Evolutionary conservation across 2,329 filamentous ascomycete genomes (phyloP).

Genomic region (Aspergillus awamori): DNA sequence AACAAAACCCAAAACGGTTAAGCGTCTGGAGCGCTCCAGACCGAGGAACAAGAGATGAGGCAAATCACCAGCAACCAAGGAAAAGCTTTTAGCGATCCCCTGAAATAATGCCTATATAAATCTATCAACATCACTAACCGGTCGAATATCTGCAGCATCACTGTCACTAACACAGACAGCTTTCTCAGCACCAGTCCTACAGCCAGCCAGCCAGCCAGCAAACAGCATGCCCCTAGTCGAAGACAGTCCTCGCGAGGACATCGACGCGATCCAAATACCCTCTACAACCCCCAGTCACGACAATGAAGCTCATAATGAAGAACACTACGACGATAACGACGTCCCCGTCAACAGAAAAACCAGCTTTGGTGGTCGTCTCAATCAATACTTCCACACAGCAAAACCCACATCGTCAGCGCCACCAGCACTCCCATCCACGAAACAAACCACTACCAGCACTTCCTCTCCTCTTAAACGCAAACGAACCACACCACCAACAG

Average conservation of each 20-base stretch:
- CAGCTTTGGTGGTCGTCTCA: constrained; percentile 41
- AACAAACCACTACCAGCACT: constrained; percentile 1
- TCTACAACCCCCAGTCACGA: not conserved
- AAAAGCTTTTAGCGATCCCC: not conserved
- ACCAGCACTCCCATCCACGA: not conserved
- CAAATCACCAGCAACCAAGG: not conserved
- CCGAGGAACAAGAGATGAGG: constrained; percentile 1
- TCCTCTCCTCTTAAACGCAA: not conserved
- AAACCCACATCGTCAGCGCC: constrained; percentile 8
- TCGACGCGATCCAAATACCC: not conserved
- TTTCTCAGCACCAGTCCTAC: not conserved
- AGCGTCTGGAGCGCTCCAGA: not conserved
- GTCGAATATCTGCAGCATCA: not conserved
- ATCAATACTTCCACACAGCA: constrained; percentile 35
- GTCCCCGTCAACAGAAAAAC: constrained; percentile 38
- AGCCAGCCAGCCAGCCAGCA: not conserved
- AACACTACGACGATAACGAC: constrained; percentile 20
- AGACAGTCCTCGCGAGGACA: not conserved
- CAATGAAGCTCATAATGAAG: not conserved
- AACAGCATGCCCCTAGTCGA: constrained; percentile 8
- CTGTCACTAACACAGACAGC: not conserved
- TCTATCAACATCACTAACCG: not conserved
- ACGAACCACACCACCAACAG: not conserved
- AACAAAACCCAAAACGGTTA: not conserved
- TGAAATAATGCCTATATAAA: constrained; percentile 2